Evolutionary conservation across 2,329 filamentous ascomycete species (phyloP).

Genomic region (Monosporascus ibericus): DNA sequence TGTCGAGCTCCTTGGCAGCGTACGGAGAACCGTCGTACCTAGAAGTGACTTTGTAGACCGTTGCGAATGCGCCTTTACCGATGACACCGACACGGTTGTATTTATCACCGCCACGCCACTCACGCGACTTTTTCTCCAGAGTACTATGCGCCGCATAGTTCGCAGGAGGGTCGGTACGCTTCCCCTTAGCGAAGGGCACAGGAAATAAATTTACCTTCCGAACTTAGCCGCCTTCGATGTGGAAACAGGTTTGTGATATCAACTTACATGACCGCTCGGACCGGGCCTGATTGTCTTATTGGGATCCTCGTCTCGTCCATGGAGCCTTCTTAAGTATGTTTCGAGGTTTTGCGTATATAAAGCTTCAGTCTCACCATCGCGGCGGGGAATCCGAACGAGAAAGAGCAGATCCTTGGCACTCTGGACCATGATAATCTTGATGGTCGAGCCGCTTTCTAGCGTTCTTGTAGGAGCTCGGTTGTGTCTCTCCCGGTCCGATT

Average conservation of each 20-base stretch:
- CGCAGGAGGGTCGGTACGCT: conserved; percentile 5
- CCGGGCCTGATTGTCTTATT: conserved; percentile 42
- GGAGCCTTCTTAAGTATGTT: conserved; percentile 51
- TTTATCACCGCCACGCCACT: conserved; percentile 75
- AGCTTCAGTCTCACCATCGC: conserved; percentile 58
- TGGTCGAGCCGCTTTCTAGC: conserved; percentile 65
- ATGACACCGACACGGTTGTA: conserved; percentile 81
- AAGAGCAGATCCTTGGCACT: conserved; percentile 62
- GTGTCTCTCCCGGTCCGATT: conserved; percentile 30
- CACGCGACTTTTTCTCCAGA: conserved; percentile 41
- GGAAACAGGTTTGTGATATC: background rate
- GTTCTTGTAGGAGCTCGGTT: conserved; percentile 44
- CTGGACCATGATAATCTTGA: conserved; percentile 58
- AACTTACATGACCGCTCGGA: conserved; percentile 40
- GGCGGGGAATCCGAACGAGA: conserved; percentile 75
- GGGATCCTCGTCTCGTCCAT: conserved; percentile 22
- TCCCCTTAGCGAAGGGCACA: conserved; percentile 9
- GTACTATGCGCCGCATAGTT: conserved; percentile 24
- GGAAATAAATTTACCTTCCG: conserved; percentile 25
- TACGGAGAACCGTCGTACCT: conserved; percentile 78
- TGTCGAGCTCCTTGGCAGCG: conserved; percentile 92
- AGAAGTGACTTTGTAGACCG: conserved; percentile 82
- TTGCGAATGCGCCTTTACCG: conserved; percentile 91
- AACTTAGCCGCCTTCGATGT: conserved; percentile 8
- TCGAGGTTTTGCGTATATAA: conserved; percentile 64